These are phyloP conservation scores for Cyclostephanos invisitatus DNA, from an alignment of 108 stramenopile genomes.

Conservation along the genomic window DNA sequence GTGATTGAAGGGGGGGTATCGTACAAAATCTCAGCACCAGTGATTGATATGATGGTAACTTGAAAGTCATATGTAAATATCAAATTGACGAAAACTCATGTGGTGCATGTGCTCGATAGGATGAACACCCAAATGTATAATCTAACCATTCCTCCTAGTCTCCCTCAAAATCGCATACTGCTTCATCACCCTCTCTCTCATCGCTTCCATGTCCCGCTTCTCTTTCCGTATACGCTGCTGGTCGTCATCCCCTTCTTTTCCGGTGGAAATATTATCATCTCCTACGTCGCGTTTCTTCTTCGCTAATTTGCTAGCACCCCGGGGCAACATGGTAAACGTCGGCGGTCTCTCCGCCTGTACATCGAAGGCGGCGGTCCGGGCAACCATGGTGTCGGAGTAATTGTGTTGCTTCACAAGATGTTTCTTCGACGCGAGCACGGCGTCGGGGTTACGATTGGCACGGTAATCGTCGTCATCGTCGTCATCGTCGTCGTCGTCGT, in stretches of 20 bases:
- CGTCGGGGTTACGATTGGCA: not conserved
- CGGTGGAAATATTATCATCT: not conserved
- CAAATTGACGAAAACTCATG: not conserved
- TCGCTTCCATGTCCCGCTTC: slow-evolving; percentile 38
- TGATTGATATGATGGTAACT: too few relatives aligned
- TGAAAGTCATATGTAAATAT: too few relatives aligned
- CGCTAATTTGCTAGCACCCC: slow-evolving; percentile 30
- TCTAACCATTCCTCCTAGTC: slow-evolving; percentile 19
- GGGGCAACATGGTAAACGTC: slow-evolving; percentile 33
- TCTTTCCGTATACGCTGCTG: slow-evolving; percentile 35
- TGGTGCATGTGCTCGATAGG: not conserved
- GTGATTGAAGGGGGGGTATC: too few relatives aligned
- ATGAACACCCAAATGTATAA: not conserved
- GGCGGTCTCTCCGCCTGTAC: slow-evolving; percentile 49
- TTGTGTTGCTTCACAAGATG: slow-evolving; percentile 12
- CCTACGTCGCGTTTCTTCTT: slow-evolving; percentile 13
- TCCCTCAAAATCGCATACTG: slow-evolving; percentile 48
- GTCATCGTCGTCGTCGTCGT: not conserved
- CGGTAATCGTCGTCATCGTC: slow-evolving; percentile 15
- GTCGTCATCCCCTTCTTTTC: not conserved
- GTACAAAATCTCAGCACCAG: too few relatives aligned
- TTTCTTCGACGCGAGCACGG: slow-evolving; percentile 5
- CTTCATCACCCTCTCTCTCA: slow-evolving; percentile 46
- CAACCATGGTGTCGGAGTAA: slow-evolving; percentile 15
- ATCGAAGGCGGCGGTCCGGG: slow-evolving; percentile 16